phyloP scores from a whole-genome alignment of 176 grass and related monocot species.

The Musa acuminata region DNA sequence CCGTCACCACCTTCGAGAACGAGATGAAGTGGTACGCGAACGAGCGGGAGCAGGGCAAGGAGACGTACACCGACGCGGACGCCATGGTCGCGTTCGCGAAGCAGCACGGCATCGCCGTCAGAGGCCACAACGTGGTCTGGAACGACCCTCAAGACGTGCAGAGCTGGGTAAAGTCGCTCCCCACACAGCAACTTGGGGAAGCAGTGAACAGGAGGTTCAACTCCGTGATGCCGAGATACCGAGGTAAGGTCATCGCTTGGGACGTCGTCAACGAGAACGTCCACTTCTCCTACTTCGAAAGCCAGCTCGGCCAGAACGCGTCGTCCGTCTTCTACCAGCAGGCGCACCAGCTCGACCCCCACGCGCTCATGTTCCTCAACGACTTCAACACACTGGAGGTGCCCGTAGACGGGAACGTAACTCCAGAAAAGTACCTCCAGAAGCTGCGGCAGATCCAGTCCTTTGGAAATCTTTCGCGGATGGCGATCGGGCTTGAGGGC shows the following conservation, averaged over 20 bases:
- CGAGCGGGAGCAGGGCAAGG: constrained; percentile 29
- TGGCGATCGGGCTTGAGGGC: constrained; percentile 70
- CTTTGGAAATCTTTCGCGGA: constrained; percentile 18
- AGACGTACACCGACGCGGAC: constrained; percentile 59
- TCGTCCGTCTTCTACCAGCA: constrained; percentile 46
- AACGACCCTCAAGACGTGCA: constrained; percentile 35
- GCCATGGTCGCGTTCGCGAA: constrained; percentile 56
- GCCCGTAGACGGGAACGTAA: constrained; percentile 22
- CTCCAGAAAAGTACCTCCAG: constrained; percentile 49
- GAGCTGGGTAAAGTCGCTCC: constrained; percentile 25
- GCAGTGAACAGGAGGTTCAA: constrained; percentile 29
- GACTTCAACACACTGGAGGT: constrained; percentile 85
- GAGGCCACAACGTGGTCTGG: constrained; percentile 82
- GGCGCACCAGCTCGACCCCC: constrained; percentile 43
- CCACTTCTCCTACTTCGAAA: constrained; percentile 66
- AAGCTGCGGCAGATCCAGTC: constrained; percentile 47
- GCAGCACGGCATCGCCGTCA: constrained; percentile 21
- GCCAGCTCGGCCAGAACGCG: constrained; percentile 32
- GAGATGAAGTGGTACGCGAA: constrained; percentile 97
- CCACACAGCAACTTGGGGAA: constrained; percentile 23
- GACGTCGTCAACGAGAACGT: constrained; percentile 90
- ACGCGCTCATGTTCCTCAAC: constrained; percentile 59
- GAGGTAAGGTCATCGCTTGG: constrained; percentile 70
- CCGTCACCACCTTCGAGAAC: constrained; percentile 90
- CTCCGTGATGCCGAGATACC: constrained; percentile 59